These are phyloP conservation scores for Alternaria sp. DNA, from an alignment of 2,329 filamentous ascomycete genomes.

Conservation along the genomic window DNA sequence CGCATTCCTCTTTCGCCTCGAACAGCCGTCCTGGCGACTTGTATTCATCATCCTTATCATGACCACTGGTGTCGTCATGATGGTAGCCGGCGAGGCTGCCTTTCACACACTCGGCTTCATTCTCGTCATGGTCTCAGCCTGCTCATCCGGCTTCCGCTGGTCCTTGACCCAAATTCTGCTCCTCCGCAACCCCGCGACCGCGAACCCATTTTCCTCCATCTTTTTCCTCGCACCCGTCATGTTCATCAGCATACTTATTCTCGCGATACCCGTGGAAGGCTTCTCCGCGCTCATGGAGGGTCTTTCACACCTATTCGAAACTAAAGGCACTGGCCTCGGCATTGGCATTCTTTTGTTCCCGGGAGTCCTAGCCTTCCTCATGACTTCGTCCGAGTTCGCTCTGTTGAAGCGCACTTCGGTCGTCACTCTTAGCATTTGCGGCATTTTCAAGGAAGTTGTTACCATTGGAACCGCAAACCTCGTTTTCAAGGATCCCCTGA, in stretches of 20 bases:
- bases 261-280: conserved; percentile 88
- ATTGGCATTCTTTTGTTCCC: conserved; percentile 85
- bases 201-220: conserved; percentile 95
- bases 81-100: conserved; percentile 94
- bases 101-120: conserved; percentile 88
- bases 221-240: conserved; percentile 98
- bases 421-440: conserved; percentile 93
- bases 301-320: conserved; percentile 67
- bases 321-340: conserved; percentile 73
- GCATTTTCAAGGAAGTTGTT: conserved; percentile 98
- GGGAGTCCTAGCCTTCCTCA: conserved; percentile 88
- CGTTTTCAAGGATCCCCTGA: conserved; percentile 88
- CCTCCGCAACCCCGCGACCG: conserved; percentile 90
- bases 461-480: conserved; percentile 89
- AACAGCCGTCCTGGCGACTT: conserved; percentile 84
- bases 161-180: conserved; percentile 97
- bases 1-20: conserved; percentile 91
- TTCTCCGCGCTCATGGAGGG: conserved; percentile 72
- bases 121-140: conserved; percentile 90
- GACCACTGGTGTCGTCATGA: conserved; percentile 94
- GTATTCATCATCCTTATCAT: conserved; percentile 89
- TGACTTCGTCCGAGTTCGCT: conserved; percentile 96
- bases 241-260: conserved; percentile 81
- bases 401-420: conserved; percentile 94
- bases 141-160: conserved; percentile 98